Evolutionary conservation across 192 early-diverging fungal genomes (phyloP).

Genomic region (Ambispora gerdemannii): DNA sequence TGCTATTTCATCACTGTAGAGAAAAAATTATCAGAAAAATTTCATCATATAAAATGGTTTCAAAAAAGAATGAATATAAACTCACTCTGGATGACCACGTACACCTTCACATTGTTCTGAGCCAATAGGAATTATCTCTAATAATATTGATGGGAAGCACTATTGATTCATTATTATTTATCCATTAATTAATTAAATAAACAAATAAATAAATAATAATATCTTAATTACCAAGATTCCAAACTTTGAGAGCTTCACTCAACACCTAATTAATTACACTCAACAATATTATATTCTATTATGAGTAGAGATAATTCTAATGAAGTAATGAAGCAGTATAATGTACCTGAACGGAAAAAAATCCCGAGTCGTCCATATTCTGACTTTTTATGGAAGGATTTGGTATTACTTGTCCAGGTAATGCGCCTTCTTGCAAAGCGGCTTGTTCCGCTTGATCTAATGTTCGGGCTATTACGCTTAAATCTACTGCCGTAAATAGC

Average conservation of each 20-base stretch:
- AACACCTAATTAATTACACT: no score
- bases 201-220: not conserved
- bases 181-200: not conserved
- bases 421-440: slow-evolving; percentile 36
- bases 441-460: slow-evolving; percentile 61
- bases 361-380: slow-evolving; percentile 64
- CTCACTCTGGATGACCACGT: slow-evolving; percentile 55
- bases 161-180: not conserved
- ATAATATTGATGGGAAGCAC: not conserved
- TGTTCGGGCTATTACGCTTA: slow-evolving; percentile 64
- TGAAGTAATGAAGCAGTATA: no score
- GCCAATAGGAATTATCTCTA: slow-evolving; percentile 56
- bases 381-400: slow-evolving; percentile 33
- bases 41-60: slow-evolving; percentile 6
- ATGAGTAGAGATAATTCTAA: no score
- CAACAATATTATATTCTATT: no score
- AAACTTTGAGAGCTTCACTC: slow-evolving; percentile 41
- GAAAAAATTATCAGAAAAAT: not conserved
- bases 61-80: not conserved
- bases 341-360: slow-evolving; percentile 67
- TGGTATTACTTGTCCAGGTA: not conserved
- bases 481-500: slow-evolving; percentile 75
- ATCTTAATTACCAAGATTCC: slow-evolving; percentile 32
- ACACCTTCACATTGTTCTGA: slow-evolving; percentile 44
- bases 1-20: slow-evolving; percentile 47